A percentile compares a stretch with the other conserved stretches of the same genome.
These are phyloP conservation scores for Lipomyces spencermartinsiae DNA, from an alignment of 805 yeast genomes.

Conservation along the genomic window DNA sequence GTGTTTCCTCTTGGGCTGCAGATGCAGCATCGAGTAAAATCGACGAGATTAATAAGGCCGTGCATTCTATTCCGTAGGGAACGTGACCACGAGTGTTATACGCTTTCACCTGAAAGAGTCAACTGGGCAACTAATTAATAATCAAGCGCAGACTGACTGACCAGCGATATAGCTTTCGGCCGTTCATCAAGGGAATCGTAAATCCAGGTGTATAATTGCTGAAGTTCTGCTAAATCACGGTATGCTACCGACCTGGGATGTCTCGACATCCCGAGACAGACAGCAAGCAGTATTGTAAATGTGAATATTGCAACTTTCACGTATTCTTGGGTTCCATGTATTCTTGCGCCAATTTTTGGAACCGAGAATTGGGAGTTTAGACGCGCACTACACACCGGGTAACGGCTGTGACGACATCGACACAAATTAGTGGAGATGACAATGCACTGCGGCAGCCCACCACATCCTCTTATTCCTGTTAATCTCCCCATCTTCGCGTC, in stretches of 20 bases:
- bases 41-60: constrained; percentile 63
- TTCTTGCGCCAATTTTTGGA: no score
- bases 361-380: no score
- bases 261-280: constrained; percentile 10
- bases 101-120: constrained; percentile 46
- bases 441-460: no score
- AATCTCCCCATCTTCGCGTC: background rate
- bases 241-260: constrained; percentile 32
- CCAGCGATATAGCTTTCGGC: constrained; percentile 23
- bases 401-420: background rate
- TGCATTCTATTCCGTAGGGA: constrained; percentile 76
- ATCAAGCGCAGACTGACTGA: constrained; percentile 1
- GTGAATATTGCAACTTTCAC: background rate
- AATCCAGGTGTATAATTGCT: constrained; percentile 22
- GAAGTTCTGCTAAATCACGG: constrained; percentile 25
- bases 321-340: background rate
- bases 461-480: no score
- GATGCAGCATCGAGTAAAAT: constrained; percentile 51
- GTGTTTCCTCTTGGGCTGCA: constrained; percentile 43
- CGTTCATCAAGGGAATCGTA: constrained; percentile 15
- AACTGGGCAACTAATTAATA: background rate
- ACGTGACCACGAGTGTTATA: constrained; percentile 65
- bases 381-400: background rate
- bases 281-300: background rate
- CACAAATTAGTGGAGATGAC: no score